Evolutionary conservation across 1,284 basidiomycete genomes (phyloP), one percentile per base, ranked within the genome.

Genomic region (Tetrapyrgos nigripes): DNA sequence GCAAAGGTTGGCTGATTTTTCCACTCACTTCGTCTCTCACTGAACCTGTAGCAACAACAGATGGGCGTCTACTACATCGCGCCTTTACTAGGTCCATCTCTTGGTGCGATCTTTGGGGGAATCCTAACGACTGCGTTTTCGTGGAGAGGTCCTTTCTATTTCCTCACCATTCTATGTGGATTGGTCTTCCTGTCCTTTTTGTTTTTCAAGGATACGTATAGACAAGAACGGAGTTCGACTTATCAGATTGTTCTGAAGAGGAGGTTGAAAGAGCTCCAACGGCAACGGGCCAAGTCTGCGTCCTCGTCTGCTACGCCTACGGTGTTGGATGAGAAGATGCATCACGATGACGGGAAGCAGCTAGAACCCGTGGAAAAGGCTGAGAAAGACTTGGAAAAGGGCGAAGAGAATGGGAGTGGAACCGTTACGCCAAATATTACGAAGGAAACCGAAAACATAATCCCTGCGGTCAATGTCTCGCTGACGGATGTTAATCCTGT

Each of bases 81-180:
- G 27, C 86, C 85, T 3, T 76, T 84, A 49, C 79, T 86, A 31
- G 85, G 91, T 1, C 84, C 84, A 6, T 79, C 88, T 3, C 66
- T 94, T 3, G 93, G 91, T 0, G 91, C 92, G 2, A 81, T 95
- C 43, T 70, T 84, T 31, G 88, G 88, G 3, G 94, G 93, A 3
- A 83, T 79, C 1, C 77, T 95, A 4, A 87, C 89, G 0, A 79
- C 88, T 61, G 82, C 79, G 0, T 89, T 89, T 69, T 80, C 79
- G 57, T 96, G 94, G 93, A 83, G 91, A 26, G 84, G 87, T 4
- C 85, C 87, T 0, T 93, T 96, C 71, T 96, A 91, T 83, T 93
- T 95, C 70, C 81, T 94, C 24, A 78, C 84, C 1, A 87, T 87
- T 46, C 81, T 89, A 53, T 85, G 84, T 9, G 84, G 83, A 5